Evolutionary conservation across 75 land plant species (phyloP).

Genomic region (Pinus taeda): DNA sequence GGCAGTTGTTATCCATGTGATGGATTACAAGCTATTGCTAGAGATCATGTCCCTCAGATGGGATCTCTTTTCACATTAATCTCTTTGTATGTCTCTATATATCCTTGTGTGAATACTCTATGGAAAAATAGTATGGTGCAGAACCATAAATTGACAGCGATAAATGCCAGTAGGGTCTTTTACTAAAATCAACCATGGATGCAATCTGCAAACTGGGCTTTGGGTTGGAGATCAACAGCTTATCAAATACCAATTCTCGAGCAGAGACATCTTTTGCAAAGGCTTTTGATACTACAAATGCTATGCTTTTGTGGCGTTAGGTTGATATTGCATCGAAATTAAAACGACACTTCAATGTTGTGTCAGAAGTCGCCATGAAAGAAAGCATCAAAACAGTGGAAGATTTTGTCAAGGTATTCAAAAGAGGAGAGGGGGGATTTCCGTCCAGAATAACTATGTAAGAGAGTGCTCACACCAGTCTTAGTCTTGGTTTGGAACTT

Average conservation of each 20-base stretch:
- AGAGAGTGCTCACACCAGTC: neutral
- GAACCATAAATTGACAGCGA: neutral
- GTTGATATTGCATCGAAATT: conserved; percentile 55
- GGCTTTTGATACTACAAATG: conserved; percentile 52
- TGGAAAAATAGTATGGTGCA: neutral
- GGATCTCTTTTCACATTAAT: too few species aligned
- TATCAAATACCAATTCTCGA: conserved; percentile 23
- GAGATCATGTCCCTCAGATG: too few species aligned
- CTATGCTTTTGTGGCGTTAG: conserved; percentile 24
- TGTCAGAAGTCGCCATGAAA: conserved; percentile 44
- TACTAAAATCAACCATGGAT: conserved; percentile 62
- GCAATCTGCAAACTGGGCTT: conserved; percentile 66
- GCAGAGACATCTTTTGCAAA: conserved; percentile 30
- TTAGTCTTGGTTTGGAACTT: neutral
- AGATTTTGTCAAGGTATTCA: conserved; percentile 45
- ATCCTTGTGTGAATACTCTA: too few species aligned
- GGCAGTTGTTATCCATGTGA: too few species aligned
- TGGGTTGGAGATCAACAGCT: conserved; percentile 52
- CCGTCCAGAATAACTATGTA: conserved; percentile 8
- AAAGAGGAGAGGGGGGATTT: conserved; percentile 20
- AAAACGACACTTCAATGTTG: conserved; percentile 47
- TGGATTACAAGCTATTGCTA: too few species aligned
- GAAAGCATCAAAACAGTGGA: conserved; percentile 37
- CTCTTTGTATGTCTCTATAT: too few species aligned
- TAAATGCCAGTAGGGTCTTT: conserved; percentile 39